Evolutionary conservation across 768 basidiomycete genomes (phyloP), one percentile per base, ranked within the genome.

Genomic region (Suillus subluteus): DNA sequence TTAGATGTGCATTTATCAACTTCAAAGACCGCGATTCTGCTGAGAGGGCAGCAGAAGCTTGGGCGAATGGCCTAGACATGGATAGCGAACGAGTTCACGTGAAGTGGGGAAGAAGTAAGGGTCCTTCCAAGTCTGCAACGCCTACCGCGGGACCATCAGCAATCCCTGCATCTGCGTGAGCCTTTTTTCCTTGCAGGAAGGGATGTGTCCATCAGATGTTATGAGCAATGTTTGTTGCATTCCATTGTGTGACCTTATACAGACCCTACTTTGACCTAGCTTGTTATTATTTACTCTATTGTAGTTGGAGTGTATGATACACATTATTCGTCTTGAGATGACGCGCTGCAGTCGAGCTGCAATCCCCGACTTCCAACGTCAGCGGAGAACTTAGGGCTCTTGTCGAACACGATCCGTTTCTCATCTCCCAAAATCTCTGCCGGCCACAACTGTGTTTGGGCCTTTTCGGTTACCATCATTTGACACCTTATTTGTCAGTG

Each of bases 1-100:
- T 18, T 66, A 93, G 93, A 78, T 97, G 96, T 79, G 98, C 97
- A 1, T 99, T 99, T 77, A 86, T 98, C 63, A 98, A 98, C 77
- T 99, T 99, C 82, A 89, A 85, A 70, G 87, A 91, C 63, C 86
- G 98, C 23, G 73, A 82, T 7, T 82, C 87, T n/a, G 96, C 98
- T 18, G 98, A 99, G 79, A 81, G 82, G 18, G 95, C 94, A 0
- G 96, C 96, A 0, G 87, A 92, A 68, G 90, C 91, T 12, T 95
- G 96, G 88, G 88, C 94, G n/a, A 89, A 90, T 68, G 96, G 96
- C 2, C 81, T 99, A 12, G 96, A 97, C 70, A 82, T 98, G 32
- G 91, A 94, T 37, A 91, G 88, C 1, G 88, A 91, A 74, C 82
- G 81, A 41, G 85, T 91, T 12, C 81, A 84, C 55, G 86, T 97